Evolutionary conservation across 2,329 filamentous ascomycete genomes (phyloP), one percentile per base, ranked within the genome.

Genomic region (Canariomyces notabilis): DNA sequence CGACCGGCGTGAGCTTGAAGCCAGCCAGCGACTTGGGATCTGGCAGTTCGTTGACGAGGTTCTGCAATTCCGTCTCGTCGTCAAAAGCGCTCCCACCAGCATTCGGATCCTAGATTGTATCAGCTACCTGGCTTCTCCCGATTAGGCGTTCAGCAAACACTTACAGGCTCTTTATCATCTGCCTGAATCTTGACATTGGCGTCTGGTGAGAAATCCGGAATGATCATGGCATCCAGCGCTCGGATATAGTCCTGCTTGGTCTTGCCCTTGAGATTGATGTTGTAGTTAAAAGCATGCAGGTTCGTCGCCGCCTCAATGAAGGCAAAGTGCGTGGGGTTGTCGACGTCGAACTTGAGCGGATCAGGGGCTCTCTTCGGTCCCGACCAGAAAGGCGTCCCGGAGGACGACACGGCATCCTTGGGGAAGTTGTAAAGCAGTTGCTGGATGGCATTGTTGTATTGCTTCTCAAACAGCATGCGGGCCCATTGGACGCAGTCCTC

Each of bases 401-500:
- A 85, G 2, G 89, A 94, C 1, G 93, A 95, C 45, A 78, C 82
- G 0, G 89, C 86, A 64, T 97, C 91, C 69, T 94, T 95, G 51
- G 93, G 93, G 73, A 98, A 98, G 72, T 96, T 97, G 75, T 87
- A 94, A 26, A 98, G 74, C 42, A 98, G 75, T 67, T 98, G 93
- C 64, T 93, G 87, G 51, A 98, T 95, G 42, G 89, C 87, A 64
- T 98, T 95, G 72, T 94, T 89, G 70, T 93, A 98, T 68, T 96
- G 89, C 66, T 87, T 89, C 74, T 98, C 93, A 54, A 98, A 98
- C 58, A 95, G 79, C 62, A 87, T 79, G 38, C 93, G 87, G 19
- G 88, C 93, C 93, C 93, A 98, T 56, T 88, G 83, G 59, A 98
- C 89, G 64, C 93, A 98, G 68, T 98, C 91, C 62, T 97, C 91